Percentiles rank a stretch among this genome's conserved stretches.
phyloP scores from a whole-genome alignment of 345 rosid species.

The Citrus unshiu region DNA sequence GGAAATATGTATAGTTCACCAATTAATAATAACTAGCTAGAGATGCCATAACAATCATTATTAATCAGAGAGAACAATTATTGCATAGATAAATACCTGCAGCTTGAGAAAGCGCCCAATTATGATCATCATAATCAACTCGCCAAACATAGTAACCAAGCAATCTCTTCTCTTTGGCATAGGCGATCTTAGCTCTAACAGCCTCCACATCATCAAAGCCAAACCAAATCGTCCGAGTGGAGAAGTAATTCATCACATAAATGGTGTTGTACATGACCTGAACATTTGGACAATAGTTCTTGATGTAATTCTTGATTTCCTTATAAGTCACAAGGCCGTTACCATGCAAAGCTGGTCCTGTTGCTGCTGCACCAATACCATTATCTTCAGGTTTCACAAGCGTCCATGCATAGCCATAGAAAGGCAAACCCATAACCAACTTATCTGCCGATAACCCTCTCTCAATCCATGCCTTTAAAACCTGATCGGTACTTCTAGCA shows the following conservation, averaged over 20 bases:
- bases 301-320: slow-evolving; percentile 14
- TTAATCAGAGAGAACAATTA: too few relatives aligned
- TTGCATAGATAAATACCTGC: slow-evolving; percentile 7
- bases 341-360: neutral
- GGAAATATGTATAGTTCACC: neutral
- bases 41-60: too few relatives aligned
- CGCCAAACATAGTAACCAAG: slow-evolving; percentile 34
- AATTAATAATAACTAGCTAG: neutral
- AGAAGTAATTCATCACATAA: slow-evolving; percentile 28
- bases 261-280: slow-evolving; percentile 23
- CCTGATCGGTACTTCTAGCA: slow-evolving; percentile 8
- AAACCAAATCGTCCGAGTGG: slow-evolving; percentile 26
- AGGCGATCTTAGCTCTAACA: slow-evolving; percentile 31
- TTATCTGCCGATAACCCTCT: slow-evolving; percentile 12
- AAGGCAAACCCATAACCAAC: slow-evolving; percentile 25
- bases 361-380: slow-evolving; percentile 18
- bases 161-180: slow-evolving; percentile 31
- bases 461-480: neutral
- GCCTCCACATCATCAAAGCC: slow-evolving; percentile 47
- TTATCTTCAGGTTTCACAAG: slow-evolving; percentile 3
- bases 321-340: slow-evolving; percentile 27
- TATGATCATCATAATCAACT: slow-evolving; percentile 5
- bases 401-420: neutral
- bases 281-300: slow-evolving; percentile 12
- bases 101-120: slow-evolving; percentile 38